These are phyloP conservation scores for Podaxis sp. DNA, from an alignment of 768 basidiomycete species.

Conservation along the genomic window DNA sequence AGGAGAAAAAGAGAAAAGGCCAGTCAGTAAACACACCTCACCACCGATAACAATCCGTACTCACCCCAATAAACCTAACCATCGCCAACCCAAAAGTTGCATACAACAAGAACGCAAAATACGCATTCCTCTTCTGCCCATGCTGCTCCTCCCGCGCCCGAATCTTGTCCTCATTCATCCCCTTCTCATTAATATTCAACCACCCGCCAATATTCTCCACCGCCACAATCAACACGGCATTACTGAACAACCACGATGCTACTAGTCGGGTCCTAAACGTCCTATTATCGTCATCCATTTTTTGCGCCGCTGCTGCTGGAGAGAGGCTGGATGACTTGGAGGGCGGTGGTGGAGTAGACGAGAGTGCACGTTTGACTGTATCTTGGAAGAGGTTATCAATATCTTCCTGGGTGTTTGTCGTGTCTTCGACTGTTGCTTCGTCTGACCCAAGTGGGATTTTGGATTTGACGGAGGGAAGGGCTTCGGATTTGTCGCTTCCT, in stretches of 20 bases:
- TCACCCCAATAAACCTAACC: constrained; percentile 74
- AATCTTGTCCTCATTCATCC: constrained; percentile 25
- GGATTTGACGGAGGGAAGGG: constrained; percentile 81
- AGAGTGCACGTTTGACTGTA: constrained; percentile 84
- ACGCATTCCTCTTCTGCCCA: constrained; percentile 45
- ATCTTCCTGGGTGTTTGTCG: constrained; percentile 79
- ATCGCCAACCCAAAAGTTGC: constrained; percentile 72
- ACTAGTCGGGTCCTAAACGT: constrained; percentile 94
- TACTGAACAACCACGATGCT: constrained; percentile 75
- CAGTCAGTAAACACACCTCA: not conserved
- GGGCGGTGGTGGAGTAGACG: constrained; percentile 49
- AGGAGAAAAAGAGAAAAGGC: not conserved
- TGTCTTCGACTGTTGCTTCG: constrained; percentile 81
- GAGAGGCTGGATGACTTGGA: not conserved
- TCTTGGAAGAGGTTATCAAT: constrained; percentile 90
- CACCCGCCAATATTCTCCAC: constrained; percentile 77
- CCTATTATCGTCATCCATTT: constrained; percentile 86
- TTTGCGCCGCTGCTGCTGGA: constrained; percentile 60
- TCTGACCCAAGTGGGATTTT: constrained; percentile 69
- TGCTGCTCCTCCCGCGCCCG: constrained; percentile 39
- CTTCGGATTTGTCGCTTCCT: constrained; percentile 91
- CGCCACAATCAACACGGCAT: constrained; percentile 67
- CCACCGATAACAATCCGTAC: constrained; percentile 26
- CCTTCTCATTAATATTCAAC: constrained; percentile 21
- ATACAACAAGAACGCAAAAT: constrained; percentile 78